Evolutionary conservation across 1,139 yeast species (phyloP).

Genomic region (Suhomyces bolitotheri): DNA sequence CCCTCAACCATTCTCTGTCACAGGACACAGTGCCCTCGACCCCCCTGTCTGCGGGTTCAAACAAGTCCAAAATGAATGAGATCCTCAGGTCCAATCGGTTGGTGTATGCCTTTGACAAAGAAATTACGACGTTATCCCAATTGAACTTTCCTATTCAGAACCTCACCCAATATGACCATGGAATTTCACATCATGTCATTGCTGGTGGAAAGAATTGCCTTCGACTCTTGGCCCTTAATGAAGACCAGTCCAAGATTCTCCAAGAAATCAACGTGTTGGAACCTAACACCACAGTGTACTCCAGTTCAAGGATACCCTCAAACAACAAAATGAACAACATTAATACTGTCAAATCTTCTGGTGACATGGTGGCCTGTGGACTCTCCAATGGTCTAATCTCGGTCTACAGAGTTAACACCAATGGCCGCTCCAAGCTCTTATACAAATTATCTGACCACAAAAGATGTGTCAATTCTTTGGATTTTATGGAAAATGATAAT

Average conservation of each 20-base stretch:
- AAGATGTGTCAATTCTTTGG: constrained; percentile 78
- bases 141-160: constrained; percentile 30
- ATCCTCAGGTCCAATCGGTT: constrained; percentile 14
- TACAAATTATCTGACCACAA: constrained; percentile 66
- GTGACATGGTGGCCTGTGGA: constrained; percentile 45
- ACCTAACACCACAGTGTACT: constrained; percentile 44
- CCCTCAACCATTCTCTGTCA: constrained; percentile 18
- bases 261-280: constrained; percentile 49
- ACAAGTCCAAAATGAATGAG: constrained; percentile 10
- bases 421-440: constrained; percentile 42
- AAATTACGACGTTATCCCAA: constrained; percentile 38
- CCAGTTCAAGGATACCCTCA: constrained; percentile 35
- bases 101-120: constrained; percentile 30
- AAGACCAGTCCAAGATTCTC: constrained; percentile 37
- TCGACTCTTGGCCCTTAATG: constrained; percentile 47
- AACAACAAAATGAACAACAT: constrained; percentile 41
- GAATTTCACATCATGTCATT: constrained; percentile 38
- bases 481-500: constrained; percentile 54
- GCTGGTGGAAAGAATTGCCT: constrained; percentile 62
- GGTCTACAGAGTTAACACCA: constrained; percentile 34
- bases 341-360: constrained; percentile 40
- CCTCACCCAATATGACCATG: constrained; percentile 13
- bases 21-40: constrained; percentile 14
- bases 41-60: constrained; percentile 15
- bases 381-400: constrained; percentile 41